Percentiles rank a stretch among this genome's conserved stretches.
These are phyloP conservation scores for Phytophthora kernoviae DNA, from an alignment of 352 stramenopile genomes.

Conservation along the genomic window DNA sequence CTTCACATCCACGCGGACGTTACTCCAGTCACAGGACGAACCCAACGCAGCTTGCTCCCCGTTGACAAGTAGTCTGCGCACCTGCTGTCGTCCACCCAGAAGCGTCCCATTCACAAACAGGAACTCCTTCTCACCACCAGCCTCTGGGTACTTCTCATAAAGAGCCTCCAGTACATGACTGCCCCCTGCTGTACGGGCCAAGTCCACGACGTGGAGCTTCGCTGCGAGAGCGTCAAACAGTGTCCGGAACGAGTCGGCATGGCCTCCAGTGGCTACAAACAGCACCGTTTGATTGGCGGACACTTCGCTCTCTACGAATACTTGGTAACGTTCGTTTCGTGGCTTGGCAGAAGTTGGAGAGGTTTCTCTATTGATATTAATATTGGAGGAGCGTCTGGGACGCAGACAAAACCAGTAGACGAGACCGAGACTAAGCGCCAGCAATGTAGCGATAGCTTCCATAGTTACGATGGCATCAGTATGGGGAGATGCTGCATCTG, in stretches of 20 bases:
- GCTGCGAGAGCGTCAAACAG: constrained; percentile 25
- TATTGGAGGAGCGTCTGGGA: constrained; percentile 2
- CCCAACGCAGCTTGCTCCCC: constrained; percentile 14
- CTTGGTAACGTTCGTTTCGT: constrained; percentile 16
- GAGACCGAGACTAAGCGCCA: constrained; percentile 12
- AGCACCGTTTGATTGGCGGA: constrained; percentile 19
- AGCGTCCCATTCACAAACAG: constrained; percentile 31
- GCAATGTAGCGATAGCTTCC: constrained; percentile 14
- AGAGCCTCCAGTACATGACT: constrained; percentile 28
- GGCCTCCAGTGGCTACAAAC: constrained; percentile 12
- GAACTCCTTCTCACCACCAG: constrained; percentile 23
- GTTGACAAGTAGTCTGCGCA: constrained; percentile 24
- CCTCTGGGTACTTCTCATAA: constrained; percentile 6
- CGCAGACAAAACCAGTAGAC: constrained; percentile 32
- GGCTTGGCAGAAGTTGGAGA: not conserved
- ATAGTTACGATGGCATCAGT: constrained; percentile 5
- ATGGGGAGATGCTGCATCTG: not conserved
- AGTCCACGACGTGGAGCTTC: constrained; percentile 32
- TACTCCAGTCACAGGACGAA: constrained; percentile 17
- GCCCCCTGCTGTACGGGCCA: constrained; percentile 31
- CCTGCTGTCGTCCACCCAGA: constrained; percentile 16
- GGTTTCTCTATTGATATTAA: not conserved
- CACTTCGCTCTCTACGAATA: constrained; percentile 25
- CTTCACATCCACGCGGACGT: constrained; percentile 29
- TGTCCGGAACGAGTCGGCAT: constrained; percentile 10